Percentiles rank a stretch among this genome's conserved stretches.
These are phyloP conservation scores for Agaricus subrufescens DNA, from an alignment of 768 basidiomycete genomes.

Conservation along the genomic window DNA sequence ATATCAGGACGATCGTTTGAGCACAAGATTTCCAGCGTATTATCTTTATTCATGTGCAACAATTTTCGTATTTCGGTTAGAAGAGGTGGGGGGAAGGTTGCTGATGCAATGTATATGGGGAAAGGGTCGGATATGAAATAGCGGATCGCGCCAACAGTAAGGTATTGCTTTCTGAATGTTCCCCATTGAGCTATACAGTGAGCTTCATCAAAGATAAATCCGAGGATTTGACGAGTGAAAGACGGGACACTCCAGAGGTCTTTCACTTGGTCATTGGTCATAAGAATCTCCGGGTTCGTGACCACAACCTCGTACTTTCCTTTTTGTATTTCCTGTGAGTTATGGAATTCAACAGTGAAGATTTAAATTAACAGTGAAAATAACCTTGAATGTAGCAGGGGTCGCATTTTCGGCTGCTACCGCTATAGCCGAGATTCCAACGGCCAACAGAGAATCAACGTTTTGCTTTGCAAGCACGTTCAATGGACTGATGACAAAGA, in stretches of 20 bases:
- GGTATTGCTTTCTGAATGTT: not conserved
- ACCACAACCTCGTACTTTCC: not conserved
- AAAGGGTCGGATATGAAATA: not conserved
- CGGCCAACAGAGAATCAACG: too few species aligned
- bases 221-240: not conserved
- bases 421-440: too few species aligned
- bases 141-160: not conserved
- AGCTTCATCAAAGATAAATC: constrained; percentile 31
- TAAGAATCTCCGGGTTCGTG: not conserved
- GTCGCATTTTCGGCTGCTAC: too few species aligned
- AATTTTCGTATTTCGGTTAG: not conserved
- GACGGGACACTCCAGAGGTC: constrained; percentile 1
- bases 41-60: not conserved
- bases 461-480: too few species aligned
- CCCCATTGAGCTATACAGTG: constrained; percentile 21
- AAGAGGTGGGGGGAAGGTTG: not conserved
- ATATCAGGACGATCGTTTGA: not conserved
- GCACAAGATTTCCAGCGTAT: not conserved
- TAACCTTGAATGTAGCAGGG: too few species aligned
- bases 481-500: too few species aligned
- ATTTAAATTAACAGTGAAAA: too few species aligned
- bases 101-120: not conserved
- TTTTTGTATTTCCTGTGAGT: not conserved
- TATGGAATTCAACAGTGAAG: too few species aligned
- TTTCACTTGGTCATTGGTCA: not conserved